Evolutionary conservation across 768 basidiomycete genomes (phyloP).

Genomic region (Phanerochaete sordida): DNA sequence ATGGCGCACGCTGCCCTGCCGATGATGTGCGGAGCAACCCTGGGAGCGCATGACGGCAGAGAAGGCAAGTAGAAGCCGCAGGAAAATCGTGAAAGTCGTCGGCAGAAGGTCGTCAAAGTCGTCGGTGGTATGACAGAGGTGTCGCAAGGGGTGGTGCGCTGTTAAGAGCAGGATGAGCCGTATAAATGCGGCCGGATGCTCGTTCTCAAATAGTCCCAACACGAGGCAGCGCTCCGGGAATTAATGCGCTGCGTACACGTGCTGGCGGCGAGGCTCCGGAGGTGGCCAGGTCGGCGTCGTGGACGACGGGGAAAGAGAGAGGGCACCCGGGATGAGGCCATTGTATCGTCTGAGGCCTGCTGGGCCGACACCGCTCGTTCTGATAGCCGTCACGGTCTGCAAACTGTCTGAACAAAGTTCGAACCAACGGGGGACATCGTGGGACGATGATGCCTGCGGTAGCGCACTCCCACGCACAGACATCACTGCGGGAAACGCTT

Average conservation of each 20-base stretch:
- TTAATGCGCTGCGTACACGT: neutral
- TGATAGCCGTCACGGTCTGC: neutral
- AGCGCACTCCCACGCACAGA: neutral
- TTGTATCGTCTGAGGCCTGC: neutral
- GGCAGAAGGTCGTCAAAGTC: neutral
- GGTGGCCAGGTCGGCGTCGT: neutral
- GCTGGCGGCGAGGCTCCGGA: neutral
- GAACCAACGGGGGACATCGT: neutral
- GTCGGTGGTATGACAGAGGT: neutral
- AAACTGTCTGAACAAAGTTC: neutral
- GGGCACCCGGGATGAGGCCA: no score
- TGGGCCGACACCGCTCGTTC: neutral
- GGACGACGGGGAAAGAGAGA: neutral
- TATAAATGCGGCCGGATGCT: neutral
- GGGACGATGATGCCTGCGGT: neutral
- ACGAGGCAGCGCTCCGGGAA: constrained; percentile 5
- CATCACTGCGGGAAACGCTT: neutral
- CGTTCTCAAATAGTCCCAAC: neutral
- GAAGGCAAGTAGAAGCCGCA: neutral
- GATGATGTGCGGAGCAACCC: neutral
- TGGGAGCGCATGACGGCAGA: neutral
- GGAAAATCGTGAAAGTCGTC: neutral
- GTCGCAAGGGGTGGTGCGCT: neutral
- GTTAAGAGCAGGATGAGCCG: neutral
- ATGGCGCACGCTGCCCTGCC: neutral